Conservation (phyloP, 2,329 filamentous ascomycete species). For the Ceratocystis huliohia region DNA sequence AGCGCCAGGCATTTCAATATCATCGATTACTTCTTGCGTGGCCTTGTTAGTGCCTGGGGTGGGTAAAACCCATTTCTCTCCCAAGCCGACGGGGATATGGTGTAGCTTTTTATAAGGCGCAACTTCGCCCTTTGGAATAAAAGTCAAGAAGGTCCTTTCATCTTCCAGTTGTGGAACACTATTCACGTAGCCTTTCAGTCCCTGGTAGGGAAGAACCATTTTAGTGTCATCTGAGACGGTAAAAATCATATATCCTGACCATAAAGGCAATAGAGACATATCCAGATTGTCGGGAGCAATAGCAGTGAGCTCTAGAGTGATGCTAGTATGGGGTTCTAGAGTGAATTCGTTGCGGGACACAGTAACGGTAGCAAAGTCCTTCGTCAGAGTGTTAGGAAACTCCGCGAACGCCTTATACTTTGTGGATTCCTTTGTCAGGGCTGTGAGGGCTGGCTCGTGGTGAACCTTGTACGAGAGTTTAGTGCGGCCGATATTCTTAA, state of each 20-base stretch:
- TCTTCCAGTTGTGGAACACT: constrained; percentile 29
- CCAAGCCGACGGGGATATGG: constrained; percentile 27
- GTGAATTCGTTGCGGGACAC: constrained; percentile 35
- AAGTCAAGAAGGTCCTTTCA: constrained; percentile 25
- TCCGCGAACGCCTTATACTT: too few species aligned
- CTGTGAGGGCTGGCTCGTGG: constrained; percentile 39
- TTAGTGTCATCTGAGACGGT: constrained; percentile 29
- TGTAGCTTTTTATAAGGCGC: constrained; percentile 20
- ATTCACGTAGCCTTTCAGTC: constrained; percentile 27
- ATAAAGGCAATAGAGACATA: constrained; percentile 30
- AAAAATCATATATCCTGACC: constrained; percentile 34
- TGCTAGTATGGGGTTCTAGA: constrained; percentile 24
- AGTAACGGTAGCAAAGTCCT: constrained; percentile 33
- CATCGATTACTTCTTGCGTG: not conserved
- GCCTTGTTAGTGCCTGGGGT: constrained; percentile 12
- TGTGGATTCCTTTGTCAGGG: constrained; percentile 37
- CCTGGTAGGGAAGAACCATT: constrained; percentile 32
- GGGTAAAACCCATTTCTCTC: constrained; percentile 25
- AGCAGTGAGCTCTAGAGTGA: constrained; percentile 27
- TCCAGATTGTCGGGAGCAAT: constrained; percentile 27
- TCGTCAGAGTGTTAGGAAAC: constrained; percentile 36
- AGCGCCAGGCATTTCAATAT: constrained; percentile 26
- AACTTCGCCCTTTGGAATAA: constrained; percentile 25
- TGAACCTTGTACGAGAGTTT: constrained; percentile 40
- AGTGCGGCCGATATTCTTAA: constrained; percentile 41